Evolutionary conservation across 148 eudicot species (phyloP), one percentile per base, ranked within the genome.

Genomic region (Linanthus parryae): DNA sequence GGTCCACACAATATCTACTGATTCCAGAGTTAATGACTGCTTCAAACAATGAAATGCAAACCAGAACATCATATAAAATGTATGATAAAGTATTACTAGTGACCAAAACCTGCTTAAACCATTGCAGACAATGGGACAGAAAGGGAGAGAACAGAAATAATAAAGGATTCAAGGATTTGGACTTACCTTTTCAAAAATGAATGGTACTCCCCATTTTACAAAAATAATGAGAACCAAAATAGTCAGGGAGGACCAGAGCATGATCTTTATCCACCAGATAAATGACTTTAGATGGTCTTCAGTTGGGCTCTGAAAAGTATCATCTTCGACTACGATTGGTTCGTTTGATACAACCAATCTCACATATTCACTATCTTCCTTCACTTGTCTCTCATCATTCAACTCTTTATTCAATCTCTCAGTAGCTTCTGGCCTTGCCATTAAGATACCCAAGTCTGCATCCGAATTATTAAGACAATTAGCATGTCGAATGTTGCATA

Each of bases 111-210:
- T n/a, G n/a, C n/a, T n/a, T n/a, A n/a, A n/a, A n/a, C n/a, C n/a
- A n/a, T n/a, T n/a, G n/a, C n/a, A n/a, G n/a, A n/a, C n/a, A n/a
- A n/a, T n/a, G n/a, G n/a, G n/a, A n/a, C n/a, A n/a, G n/a, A n/a
- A n/a, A n/a, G n/a, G n/a, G n/a, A n/a, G n/a, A n/a, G n/a, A n/a
- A n/a, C n/a, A n/a, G n/a, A n/a, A n/a, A n/a, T n/a, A n/a, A n/a
- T n/a, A n/a, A n/a, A n/a, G n/a, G n/a, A n/a, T n/a, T n/a, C n/a
- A n/a, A n/a, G n/a, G n/a, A n/a, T n/a, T n/a, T n/a, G n/a, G n/a
- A n/a, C n/a, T n/a, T 80, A 89, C 97, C 95, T 89, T 82, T 67
- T 89, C 85, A 35, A 89, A 86, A 54, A 76, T 58, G 65, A 85
- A 80, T 38, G 97, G 97, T 29, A 80, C 74, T 64, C 97, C 97